Conservation (phyloP, 148 eudicot species). For the Cornus controversa region DNA sequence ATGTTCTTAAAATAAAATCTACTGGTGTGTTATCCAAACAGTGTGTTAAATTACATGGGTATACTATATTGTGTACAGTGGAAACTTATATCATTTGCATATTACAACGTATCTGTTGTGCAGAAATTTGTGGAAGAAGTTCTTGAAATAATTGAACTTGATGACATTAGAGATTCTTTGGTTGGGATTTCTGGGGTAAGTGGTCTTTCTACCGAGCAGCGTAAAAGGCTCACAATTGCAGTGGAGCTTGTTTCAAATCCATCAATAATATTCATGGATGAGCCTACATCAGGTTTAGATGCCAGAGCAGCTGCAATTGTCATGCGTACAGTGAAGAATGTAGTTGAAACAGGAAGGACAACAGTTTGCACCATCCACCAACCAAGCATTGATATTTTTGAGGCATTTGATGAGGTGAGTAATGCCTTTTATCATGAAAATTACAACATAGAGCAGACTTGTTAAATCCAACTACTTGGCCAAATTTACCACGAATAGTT, state of each 20-base stretch:
- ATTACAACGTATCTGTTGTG: background rate
- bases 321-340: constrained; percentile 60
- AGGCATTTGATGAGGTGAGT: constrained; percentile 67
- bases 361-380: constrained; percentile 69
- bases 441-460: background rate
- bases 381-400: constrained; percentile 63
- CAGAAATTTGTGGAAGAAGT: constrained; percentile 54
- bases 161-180: constrained; percentile 35
- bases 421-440: background rate
- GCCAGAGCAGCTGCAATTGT: constrained; percentile 76
- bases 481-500: background rate
- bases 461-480: background rate
- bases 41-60: background rate
- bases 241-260: constrained; percentile 78
- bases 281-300: constrained; percentile 75
- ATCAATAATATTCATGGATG: constrained; percentile 70
- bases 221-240: constrained; percentile 63
- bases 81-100: background rate
- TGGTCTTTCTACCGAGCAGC: constrained; percentile 63
- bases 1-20: background rate
- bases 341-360: constrained; percentile 57
- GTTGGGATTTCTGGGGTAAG: constrained; percentile 46
- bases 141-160: constrained; percentile 37
- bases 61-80: background rate
- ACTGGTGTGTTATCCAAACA: background rate